Evolutionary conservation across 2,329 filamentous ascomycete genomes (phyloP), one percentile per base, ranked within the genome.

Genomic region (Mycocentrospora acerina): DNA sequence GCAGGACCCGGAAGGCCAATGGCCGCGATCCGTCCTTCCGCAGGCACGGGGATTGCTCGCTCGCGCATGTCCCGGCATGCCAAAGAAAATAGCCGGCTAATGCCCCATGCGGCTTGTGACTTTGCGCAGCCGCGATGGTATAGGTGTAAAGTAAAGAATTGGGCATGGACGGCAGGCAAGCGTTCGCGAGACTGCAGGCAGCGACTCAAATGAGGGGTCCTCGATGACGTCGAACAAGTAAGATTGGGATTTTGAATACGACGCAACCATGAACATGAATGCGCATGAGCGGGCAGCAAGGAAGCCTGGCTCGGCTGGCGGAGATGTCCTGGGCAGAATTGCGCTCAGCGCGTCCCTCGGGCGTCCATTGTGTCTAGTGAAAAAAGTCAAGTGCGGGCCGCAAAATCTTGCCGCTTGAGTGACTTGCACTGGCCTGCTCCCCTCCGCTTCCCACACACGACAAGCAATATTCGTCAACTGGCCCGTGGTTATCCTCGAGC

Each of bases 381-480:
- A 22, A 22, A 22, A 22, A 22, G 19, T 22, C 42, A 42, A 42
- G 45, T 39, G 50, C 44, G 43, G 45, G 45, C 44, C 38, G 24
- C 38, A 34, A 48, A 53, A 53, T 49, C 45, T 51, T 49, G 40
- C 47, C 44, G 43, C 46, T 48, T 46, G 39, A 49, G 40, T 48
- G 42, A 53, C 48, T 37, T 46, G 42, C 45, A 49, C 37, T 48
- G 42, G 51, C 48, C 37, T 46, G 42, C 45, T 48, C 48, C 46
- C 46, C 50, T 51, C 49, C 46, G 44, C 32, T 48, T 51, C 55
- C 46, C 54, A 61, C 60, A 62, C 60, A 62, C 57, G 58, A 61
- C 53, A 40, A 44, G 44, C 55, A 62, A 62, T 60, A 53, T 59
- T 63, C 39, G 50, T 48, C 55, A 36, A 33, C 42, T 48, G 53